phyloP scores from a whole-genome alignment of 768 basidiomycete genomes.

The Pseudohyphozyma bogoriensis region DNA sequence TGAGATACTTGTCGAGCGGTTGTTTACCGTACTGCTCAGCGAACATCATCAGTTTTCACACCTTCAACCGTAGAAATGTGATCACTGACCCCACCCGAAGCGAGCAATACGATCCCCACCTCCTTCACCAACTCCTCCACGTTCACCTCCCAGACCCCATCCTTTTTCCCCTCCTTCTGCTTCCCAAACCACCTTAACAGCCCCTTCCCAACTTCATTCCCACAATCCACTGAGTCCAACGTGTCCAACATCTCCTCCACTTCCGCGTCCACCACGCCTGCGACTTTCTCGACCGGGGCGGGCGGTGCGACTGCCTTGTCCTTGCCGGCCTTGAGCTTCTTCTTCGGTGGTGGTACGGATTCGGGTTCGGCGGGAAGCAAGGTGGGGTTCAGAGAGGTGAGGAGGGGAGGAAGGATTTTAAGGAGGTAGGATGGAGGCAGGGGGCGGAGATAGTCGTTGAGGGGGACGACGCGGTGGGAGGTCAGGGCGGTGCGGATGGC shows the following conservation, averaged over 20 bases:
- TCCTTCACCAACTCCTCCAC: constrained; percentile 54
- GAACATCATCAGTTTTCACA: not conserved
- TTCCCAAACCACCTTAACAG: constrained; percentile 72
- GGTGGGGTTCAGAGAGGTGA: constrained; percentile 51
- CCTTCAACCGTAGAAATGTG: not conserved
- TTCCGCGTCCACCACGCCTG: not conserved
- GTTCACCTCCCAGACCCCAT: constrained; percentile 58
- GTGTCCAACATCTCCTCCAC: constrained; percentile 43
- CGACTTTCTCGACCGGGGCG: not conserved
- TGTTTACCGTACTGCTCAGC: constrained; percentile 9
- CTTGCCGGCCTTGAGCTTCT: constrained; percentile 6
- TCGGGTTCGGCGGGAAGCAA: not conserved
- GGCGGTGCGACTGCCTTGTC: not conserved
- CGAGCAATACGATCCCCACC: constrained; percentile 64
- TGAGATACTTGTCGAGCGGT: constrained; percentile 48
- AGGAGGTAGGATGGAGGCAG: constrained; percentile 58
- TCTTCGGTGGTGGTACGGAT: not conserved
- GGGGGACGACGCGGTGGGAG: constrained; percentile 59
- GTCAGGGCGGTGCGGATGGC: constrained; percentile 59
- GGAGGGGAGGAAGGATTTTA: constrained; percentile 60
- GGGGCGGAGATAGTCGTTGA: constrained; percentile 65
- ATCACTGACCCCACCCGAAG: constrained; percentile 37
- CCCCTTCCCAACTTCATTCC: constrained; percentile 57
- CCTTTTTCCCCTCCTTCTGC: constrained; percentile 37
- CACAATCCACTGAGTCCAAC: constrained; percentile 47